Evolutionary conservation across 495 filamentous ascomycete genomes (phyloP), one percentile per base, ranked within the genome.

Genomic region (Daldinia bambusicola): DNA sequence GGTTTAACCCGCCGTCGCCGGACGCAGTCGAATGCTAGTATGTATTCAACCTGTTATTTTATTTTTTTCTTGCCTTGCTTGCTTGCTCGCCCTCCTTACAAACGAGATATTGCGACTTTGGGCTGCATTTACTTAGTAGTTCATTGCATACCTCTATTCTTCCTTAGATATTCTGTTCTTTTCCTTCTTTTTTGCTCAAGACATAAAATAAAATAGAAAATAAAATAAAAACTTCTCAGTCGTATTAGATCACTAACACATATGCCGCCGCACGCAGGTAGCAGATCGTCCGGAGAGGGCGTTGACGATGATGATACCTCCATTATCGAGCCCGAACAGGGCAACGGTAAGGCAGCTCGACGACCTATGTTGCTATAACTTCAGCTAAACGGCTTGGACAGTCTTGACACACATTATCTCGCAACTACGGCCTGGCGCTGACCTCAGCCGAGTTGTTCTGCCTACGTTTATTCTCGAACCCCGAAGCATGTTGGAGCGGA

Each of bases 391-490:
- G 10, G 4, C 56, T 59, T 51, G 37, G 36, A 48, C 69, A 96
- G 93, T 97, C 74, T 89, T 97, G 70, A 91, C 88, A 61, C 94
- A 98, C 80, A 97, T 99, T 80, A 98, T 99, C 67, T 97, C 93
- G 41, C 96, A 98, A 82, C 85, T 99, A 53, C 89, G 95, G 67
- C 95, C 96, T 37, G 95, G 95, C 63, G 95, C 95, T 61, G 95
- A 99, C 78, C 84, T 99, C 66, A 97, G 93, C 80, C 89, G 94
- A 72, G 94, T 99, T 61, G 93, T 94, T 32, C 83, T 99, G 66
- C 95, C 95, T 31, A 99, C 95, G 37, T 99, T 99, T 80, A 99
- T 99, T 73, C 86, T 99, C 55, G 95, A 99, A 79, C 95, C 95
- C 4, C 89, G 93, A 75, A 97, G 94, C 68, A 99, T 99, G 95